These are phyloP conservation scores for Talaromyces wortmannii DNA, from an alignment of 495 filamentous ascomycete genomes.

Conservation along the genomic window DNA sequence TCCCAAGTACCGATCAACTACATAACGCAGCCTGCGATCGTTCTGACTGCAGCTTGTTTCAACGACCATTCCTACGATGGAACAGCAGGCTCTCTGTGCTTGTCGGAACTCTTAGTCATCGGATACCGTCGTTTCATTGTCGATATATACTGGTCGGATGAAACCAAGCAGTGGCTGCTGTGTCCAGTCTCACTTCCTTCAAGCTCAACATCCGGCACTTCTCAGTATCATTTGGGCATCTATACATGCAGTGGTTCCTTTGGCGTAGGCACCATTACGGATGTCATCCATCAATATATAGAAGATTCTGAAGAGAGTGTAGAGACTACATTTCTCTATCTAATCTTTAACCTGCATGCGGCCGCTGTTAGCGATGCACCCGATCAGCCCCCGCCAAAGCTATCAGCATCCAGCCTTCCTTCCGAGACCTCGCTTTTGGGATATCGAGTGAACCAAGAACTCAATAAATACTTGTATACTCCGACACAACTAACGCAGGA, in stretches of 20 bases:
- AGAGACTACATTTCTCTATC: slow-evolving; percentile 34
- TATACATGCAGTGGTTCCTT: slow-evolving; percentile 50
- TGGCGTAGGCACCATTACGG: slow-evolving; percentile 36
- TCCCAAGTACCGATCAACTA: slow-evolving; percentile 56
- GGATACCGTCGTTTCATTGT: slow-evolving; percentile 52
- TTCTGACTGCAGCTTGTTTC: slow-evolving; percentile 54
- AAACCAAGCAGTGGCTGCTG: slow-evolving; percentile 45
- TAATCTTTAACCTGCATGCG: slow-evolving; percentile 55
- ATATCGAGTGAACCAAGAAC: slow-evolving; percentile 24
- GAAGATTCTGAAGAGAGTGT: slow-evolving; percentile 33
- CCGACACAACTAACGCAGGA: slow-evolving; percentile 37
- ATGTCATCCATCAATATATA: slow-evolving; percentile 43
- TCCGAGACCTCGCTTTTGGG: slow-evolving; percentile 20
- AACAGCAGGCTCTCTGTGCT: slow-evolving; percentile 37
- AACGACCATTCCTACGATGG: slow-evolving; percentile 40
- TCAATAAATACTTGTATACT: slow-evolving; percentile 47
- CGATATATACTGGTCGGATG: slow-evolving; percentile 60
- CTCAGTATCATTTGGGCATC: slow-evolving; percentile 43
- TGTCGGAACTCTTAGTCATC: slow-evolving; percentile 53
- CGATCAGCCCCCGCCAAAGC: slow-evolving; percentile 25
- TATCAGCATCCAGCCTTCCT: slow-evolving; percentile 29
- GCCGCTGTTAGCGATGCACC: slow-evolving; percentile 34
- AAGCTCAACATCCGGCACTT: slow-evolving; percentile 18
- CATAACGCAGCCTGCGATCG: slow-evolving; percentile 47
- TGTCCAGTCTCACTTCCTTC: slow-evolving; percentile 45